Evolutionary conservation across 2,329 filamentous ascomycete genomes (phyloP).

Genomic region (Cadophora gregata): DNA sequence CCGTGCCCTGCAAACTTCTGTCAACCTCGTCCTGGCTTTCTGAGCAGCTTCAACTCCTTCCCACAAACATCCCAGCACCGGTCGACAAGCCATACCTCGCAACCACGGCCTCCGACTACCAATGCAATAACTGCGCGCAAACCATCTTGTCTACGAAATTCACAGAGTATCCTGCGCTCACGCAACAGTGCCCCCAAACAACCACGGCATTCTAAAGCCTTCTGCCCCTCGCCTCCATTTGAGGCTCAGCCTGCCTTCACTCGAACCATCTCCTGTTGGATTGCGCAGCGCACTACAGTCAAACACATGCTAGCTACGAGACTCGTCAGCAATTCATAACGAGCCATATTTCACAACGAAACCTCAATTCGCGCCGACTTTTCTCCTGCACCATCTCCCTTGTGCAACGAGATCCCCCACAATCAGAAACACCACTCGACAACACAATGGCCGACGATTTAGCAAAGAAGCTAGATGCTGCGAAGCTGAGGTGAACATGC

Average conservation of each 20-base stretch:
- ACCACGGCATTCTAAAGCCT: slow-evolving; percentile 21
- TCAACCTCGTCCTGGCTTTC: slow-evolving; percentile 24
- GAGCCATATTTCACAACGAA: not conserved
- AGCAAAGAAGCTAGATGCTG: slow-evolving; percentile 62
- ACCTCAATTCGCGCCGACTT: slow-evolving; percentile 1
- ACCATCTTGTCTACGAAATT: slow-evolving; percentile 21
- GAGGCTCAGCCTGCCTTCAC: slow-evolving; percentile 25
- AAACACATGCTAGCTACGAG: slow-evolving; percentile 29
- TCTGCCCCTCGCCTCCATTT: slow-evolving; percentile 32
- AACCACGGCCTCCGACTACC: slow-evolving; percentile 7
- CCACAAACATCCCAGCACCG: slow-evolving; percentile 27
- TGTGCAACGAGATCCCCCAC: slow-evolving; percentile 12
- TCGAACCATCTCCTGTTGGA: slow-evolving; percentile 1
- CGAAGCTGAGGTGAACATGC: slow-evolving; percentile 52
- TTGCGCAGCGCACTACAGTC: slow-evolving; percentile 15
- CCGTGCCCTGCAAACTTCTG: slow-evolving; percentile 12
- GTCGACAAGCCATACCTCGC: slow-evolving; percentile 11
- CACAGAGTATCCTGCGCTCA: slow-evolving; percentile 7
- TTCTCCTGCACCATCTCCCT: slow-evolving; percentile 1
- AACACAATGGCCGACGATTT: slow-evolving; percentile 52
- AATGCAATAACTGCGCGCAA: slow-evolving; percentile 33
- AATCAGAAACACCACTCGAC: not conserved
- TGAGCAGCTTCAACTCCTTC: slow-evolving; percentile 22
- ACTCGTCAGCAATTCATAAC: slow-evolving; percentile 20
- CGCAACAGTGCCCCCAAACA: slow-evolving; percentile 8